Percentiles rank a stretch among this genome's conserved stretches.
Evolutionary conservation across 257 asterid species (phyloP).

Genomic region (Ilex aquifolium): DNA sequence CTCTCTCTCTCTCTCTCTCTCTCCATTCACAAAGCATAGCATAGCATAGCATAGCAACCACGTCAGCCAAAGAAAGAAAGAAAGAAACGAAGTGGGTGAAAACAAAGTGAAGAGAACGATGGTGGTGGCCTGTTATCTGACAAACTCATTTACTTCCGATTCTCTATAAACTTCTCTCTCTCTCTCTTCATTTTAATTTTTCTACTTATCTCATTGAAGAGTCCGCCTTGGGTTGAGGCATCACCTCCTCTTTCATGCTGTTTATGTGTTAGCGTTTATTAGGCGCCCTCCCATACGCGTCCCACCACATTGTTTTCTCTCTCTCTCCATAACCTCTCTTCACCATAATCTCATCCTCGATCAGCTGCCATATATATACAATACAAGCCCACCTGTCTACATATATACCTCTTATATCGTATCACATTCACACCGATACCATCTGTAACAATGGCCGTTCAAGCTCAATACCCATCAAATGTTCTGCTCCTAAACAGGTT

Average conservation of each 20-base stretch:
- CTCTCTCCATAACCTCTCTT: not conserved
- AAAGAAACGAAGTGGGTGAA: not conserved
- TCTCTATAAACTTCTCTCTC: not conserved
- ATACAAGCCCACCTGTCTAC: too few relatives aligned
- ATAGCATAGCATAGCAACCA: conserved; percentile 3
- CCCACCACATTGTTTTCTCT: not conserved
- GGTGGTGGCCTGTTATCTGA: not conserved
- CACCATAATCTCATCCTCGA: not conserved
- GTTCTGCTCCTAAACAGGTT: conserved; percentile 25
- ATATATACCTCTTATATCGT: too few relatives aligned
- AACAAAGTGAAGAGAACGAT: conserved; percentile 8
- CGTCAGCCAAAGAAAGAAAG: not conserved
- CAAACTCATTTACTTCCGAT: too few relatives aligned
- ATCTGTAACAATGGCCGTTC: conserved; percentile 22
- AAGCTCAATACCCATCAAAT: conserved; percentile 46
- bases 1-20: not conserved
- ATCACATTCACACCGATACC: too few relatives aligned
- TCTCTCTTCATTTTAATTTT: not conserved
- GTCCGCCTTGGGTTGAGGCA: conserved; percentile 19
- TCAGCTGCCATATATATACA: too few relatives aligned
- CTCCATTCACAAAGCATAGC: conserved; percentile 4
- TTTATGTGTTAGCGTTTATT: conserved; percentile 31
- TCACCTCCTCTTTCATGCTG: conserved; percentile 21
- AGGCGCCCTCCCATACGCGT: conserved; percentile 5
- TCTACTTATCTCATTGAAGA: conserved; percentile 9